phyloP scores from a whole-genome alignment of 2,329 filamentous ascomycete species.

The Arthroderma sp. region DNA sequence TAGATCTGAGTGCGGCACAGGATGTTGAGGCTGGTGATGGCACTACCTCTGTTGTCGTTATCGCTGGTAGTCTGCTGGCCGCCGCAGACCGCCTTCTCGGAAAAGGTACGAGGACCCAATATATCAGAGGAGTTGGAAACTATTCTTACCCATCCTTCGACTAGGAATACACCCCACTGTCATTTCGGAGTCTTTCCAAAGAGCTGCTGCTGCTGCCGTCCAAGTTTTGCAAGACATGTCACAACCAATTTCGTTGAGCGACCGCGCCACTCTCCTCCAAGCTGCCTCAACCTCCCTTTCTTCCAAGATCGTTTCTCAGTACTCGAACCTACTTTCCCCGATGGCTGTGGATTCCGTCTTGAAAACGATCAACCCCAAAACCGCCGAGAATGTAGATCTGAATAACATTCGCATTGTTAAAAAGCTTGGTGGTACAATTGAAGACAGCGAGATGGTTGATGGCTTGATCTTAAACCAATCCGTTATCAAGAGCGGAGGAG shows the following conservation, averaged over 20 bases:
- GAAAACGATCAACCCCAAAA: constrained; percentile 91
- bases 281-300: constrained; percentile 93
- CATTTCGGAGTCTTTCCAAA: constrained; percentile 95
- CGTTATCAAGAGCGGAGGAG: constrained; percentile 85
- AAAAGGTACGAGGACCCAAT: constrained; percentile 47
- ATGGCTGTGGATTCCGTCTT: constrained; percentile 97
- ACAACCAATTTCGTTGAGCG: constrained; percentile 75
- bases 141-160: background rate
- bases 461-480: constrained; percentile 84
- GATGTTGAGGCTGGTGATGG: constrained; percentile 98
- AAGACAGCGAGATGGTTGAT: constrained; percentile 95
- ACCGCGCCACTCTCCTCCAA: constrained; percentile 83
- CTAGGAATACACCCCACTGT: constrained; percentile 79
- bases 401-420: constrained; percentile 95
- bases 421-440: constrained; percentile 95
- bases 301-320: constrained; percentile 96
- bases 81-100: constrained; percentile 80
- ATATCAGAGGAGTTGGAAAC: background rate
- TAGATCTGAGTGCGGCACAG: constrained; percentile 91
- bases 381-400: constrained; percentile 88
- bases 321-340: constrained; percentile 85
- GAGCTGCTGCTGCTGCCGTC: constrained; percentile 80
- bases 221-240: constrained; percentile 90
- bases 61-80: constrained; percentile 85
- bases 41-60: constrained; percentile 95